These are phyloP conservation scores for Cotoneaster glaucophyllus DNA, from an alignment of 306 rosid genomes.

Conservation along the genomic window DNA sequence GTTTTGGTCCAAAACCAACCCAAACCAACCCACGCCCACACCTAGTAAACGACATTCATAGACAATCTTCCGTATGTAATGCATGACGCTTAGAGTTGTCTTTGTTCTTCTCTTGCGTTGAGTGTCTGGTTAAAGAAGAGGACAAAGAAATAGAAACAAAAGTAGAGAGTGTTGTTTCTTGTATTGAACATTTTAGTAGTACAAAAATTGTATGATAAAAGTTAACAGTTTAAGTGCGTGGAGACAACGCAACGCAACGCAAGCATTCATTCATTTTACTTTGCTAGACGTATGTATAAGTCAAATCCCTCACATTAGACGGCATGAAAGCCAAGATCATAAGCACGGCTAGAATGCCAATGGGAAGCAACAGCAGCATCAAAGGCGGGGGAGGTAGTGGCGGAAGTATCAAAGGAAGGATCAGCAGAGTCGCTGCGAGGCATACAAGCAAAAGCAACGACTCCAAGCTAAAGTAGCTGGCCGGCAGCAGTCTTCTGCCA, in stretches of 20 bases:
- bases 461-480: constrained; percentile 37
- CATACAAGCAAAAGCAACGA: constrained; percentile 39
- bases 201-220: constrained; percentile 18
- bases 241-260: background rate
- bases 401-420: constrained; percentile 54
- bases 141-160: background rate
- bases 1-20: too few species aligned
- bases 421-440: constrained; percentile 38
- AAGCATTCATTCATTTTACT: background rate
- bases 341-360: constrained; percentile 39
- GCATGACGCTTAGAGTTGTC: too few species aligned
- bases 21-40: too few species aligned
- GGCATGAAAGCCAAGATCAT: constrained; percentile 57
- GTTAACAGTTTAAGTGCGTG: background rate
- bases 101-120: too few species aligned
- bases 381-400: constrained; percentile 55
- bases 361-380: constrained; percentile 43
- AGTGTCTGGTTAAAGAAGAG: background rate
- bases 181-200: constrained; percentile 3
- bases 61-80: too few species aligned
- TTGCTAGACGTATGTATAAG: constrained; percentile 30
- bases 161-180: background rate
- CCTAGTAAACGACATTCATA: too few species aligned
- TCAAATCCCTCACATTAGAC: constrained; percentile 35
- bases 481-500: constrained; percentile 24